phyloP scores from a whole-genome alignment of 2,329 filamentous ascomycete species.

The Blastomyces gilchristii region DNA sequence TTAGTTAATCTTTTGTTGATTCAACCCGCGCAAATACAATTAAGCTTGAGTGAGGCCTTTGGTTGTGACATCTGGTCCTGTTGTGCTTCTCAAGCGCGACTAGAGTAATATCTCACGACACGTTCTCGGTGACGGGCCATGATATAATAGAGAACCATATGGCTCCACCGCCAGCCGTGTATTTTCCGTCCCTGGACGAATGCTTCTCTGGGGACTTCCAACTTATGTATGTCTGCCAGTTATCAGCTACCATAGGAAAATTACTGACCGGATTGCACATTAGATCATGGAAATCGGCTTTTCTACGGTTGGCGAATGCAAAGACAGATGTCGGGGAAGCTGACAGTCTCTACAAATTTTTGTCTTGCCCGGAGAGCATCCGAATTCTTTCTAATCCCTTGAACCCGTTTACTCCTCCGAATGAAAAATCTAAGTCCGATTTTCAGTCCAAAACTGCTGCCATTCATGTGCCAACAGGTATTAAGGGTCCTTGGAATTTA shows the following conservation, averaged over 20 bases:
- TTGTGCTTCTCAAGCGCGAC: background rate
- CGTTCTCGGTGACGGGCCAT: slow-evolving; percentile 18
- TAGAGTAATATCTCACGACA: background rate
- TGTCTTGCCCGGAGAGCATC: slow-evolving; percentile 59
- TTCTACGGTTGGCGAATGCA: slow-evolving; percentile 40
- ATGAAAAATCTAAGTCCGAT: slow-evolving; percentile 53
- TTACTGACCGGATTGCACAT: slow-evolving; percentile 18
- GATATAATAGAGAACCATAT: slow-evolving; percentile 43
- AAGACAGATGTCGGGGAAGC: slow-evolving; percentile 41
- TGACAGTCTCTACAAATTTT: slow-evolving; percentile 55
- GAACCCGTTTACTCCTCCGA: slow-evolving; percentile 55
- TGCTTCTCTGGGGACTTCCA: slow-evolving; percentile 71
- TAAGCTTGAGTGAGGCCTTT: background rate
- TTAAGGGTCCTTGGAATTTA: slow-evolving; percentile 59
- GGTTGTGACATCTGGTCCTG: background rate
- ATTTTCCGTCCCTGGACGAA: slow-evolving; percentile 75
- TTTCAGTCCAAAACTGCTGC: slow-evolving; percentile 81
- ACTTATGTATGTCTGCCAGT: slow-evolving; percentile 52
- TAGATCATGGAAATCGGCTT: slow-evolving; percentile 53
- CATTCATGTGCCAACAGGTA: slow-evolving; percentile 65
- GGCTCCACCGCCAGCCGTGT: slow-evolving; percentile 61
- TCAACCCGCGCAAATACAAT: too few species aligned
- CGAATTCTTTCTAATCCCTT: slow-evolving; percentile 59
- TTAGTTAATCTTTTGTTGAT: too few species aligned
- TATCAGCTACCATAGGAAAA: background rate